Percentiles rank a stretch among this genome's conserved stretches.
phyloP scores from a whole-genome alignment of 805 yeast species.

The Dipodascopsis tothii region DNA sequence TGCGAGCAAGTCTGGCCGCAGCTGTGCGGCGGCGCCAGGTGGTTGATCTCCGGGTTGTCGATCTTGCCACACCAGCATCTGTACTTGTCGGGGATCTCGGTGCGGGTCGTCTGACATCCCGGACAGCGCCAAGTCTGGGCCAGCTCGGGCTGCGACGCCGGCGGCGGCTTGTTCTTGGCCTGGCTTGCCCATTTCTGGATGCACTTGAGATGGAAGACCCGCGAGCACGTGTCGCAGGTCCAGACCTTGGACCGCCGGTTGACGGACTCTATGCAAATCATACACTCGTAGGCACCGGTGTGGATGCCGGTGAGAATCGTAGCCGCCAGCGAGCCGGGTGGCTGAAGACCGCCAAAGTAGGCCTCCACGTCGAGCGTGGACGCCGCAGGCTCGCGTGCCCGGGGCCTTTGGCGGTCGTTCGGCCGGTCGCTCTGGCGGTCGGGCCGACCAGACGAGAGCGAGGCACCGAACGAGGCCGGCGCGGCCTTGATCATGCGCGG shows the following conservation, averaged over 20 bases:
- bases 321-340: constrained; percentile 6
- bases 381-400: background rate
- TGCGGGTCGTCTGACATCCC: constrained; percentile 51
- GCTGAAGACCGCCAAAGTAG: background rate
- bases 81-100: constrained; percentile 46
- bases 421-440: too few species aligned
- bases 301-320: constrained; percentile 15
- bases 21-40: constrained; percentile 63
- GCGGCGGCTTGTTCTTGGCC: constrained; percentile 39
- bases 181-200: constrained; percentile 78
- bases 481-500: too few species aligned
- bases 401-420: too few species aligned
- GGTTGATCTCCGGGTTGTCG: constrained; percentile 46
- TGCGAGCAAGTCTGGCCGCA: constrained; percentile 79
- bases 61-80: constrained; percentile 88
- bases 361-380: background rate
- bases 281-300: constrained; percentile 46
- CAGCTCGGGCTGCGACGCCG: constrained; percentile 1
- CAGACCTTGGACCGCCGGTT: constrained; percentile 60
- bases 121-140: constrained; percentile 74
- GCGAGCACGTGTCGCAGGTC: constrained; percentile 68
- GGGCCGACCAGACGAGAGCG: too few species aligned
- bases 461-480: too few species aligned
- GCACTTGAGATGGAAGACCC: constrained; percentile 83
- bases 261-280: constrained; percentile 81